Evolutionary conservation across 495 filamentous ascomycete species (phyloP).

Genomic region (Cladorrhinum samala): DNA sequence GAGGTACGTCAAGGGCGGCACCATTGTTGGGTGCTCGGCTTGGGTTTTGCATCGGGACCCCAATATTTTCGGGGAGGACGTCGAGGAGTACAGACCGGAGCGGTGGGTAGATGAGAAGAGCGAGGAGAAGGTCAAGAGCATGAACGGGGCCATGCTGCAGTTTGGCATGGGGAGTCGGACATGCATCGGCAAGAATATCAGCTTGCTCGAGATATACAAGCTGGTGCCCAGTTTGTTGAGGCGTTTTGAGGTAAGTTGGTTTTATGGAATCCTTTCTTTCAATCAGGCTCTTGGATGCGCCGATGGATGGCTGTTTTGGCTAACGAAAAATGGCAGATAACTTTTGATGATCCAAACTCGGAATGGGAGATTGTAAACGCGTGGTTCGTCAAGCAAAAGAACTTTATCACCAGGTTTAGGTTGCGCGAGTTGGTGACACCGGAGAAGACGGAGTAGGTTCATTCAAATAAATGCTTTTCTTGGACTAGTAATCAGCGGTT

Average conservation of each 20-base stretch:
- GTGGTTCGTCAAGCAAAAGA: conserved; percentile 66
- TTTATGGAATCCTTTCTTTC: neutral
- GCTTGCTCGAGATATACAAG: conserved; percentile 73
- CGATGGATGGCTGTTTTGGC: neutral
- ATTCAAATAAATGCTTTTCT: no score
- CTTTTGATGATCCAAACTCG: conserved; percentile 50
- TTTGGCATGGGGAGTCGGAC: conserved; percentile 56
- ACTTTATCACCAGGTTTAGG: conserved; percentile 55
- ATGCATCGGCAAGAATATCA: conserved; percentile 70
- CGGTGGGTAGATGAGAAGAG: conserved; percentile 46
- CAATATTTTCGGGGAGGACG: conserved; percentile 55
- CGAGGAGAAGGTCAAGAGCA: conserved; percentile 44
- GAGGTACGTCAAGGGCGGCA: conserved; percentile 51
- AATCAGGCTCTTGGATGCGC: no score
- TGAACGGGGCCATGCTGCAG: conserved; percentile 56
- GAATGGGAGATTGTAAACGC: conserved; percentile 65
- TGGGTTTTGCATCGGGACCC: conserved; percentile 57
- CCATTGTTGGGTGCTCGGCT: conserved; percentile 56
- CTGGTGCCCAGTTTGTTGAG: conserved; percentile 66
- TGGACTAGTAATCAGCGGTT: no score
- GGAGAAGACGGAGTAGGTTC: conserved; percentile 10
- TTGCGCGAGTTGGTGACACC: conserved; percentile 41
- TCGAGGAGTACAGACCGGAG: conserved; percentile 53
- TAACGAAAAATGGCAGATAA: conserved; percentile 33
- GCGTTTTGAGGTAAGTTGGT: conserved; percentile 53